Evolutionary conservation across 768 basidiomycete genomes (phyloP), one percentile per base, ranked within the genome.

Genomic region (Boletus tomentosulus): DNA sequence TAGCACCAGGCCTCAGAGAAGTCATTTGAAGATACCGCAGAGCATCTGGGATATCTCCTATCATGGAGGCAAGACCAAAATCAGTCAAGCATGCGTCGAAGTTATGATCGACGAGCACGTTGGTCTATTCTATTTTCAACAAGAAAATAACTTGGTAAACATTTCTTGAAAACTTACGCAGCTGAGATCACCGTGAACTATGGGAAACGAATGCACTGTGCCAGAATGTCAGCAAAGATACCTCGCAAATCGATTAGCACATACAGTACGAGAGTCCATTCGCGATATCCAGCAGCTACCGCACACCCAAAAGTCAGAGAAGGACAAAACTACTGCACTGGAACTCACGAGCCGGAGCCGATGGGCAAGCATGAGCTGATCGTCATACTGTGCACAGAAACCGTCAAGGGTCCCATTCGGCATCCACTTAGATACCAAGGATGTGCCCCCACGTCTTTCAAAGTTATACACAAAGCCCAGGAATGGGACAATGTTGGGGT

Each of bases 51-150:
- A 45, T 48, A 15, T 49, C 43, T 38, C 47, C 51, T 35, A 54
- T 10, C 31, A 54, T 7, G 1, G 75, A 74, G 22, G 68, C 66
- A 46, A 64, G 25, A 4, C 77, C 77, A 51, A 78, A 78, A 54
- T 78, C 78, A 53, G 73, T 72, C 7, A 79, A 60, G 19, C 69
- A 66, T 4, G 71, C 76, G 30, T 69, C 69, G 30, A 70, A 51
- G 5, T 50, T 30, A 9, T 24, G 50, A 16, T 55, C 46, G 16
- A 56, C 22, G 35, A 59, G 50, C 44, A 61, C 43, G 30, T 61
- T 59, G 3, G 39, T 56, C 57, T 61, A 13, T 42, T 30, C 8
- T 13, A 27, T 22, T 12, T 33, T 50, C 44, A 45, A 46, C 38
- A 5, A 44, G 47, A 42, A 19, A 19, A 33, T 6, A 33, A 33